Evolutionary conservation across 495 filamentous ascomycete genomes (phyloP).

Genomic region (Pseudoneurospora amorphoporcata): DNA sequence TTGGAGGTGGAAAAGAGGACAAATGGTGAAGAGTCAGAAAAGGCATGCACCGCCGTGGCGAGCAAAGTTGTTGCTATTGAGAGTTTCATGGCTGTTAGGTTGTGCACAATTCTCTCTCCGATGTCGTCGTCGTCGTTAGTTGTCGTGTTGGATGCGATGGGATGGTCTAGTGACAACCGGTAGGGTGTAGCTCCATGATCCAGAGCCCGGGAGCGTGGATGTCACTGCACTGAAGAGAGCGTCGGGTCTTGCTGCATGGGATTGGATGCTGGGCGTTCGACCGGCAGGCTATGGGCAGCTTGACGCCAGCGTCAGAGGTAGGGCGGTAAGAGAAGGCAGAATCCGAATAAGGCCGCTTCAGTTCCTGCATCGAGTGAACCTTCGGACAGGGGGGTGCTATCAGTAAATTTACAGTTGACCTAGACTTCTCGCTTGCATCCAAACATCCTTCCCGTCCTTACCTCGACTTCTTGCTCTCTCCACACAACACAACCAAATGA

Average conservation of each 20-base stretch:
- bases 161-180: background rate
- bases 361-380: background rate
- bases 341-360: background rate
- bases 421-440: background rate
- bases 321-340: background rate
- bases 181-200: background rate
- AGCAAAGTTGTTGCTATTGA: constrained; percentile 50
- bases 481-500: background rate
- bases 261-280: background rate
- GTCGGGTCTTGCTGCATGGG: background rate
- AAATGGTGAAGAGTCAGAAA: constrained; percentile 79
- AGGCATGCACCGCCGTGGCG: constrained; percentile 55
- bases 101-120: constrained; percentile 3
- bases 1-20: constrained; percentile 69
- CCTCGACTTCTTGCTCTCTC: background rate
- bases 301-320: background rate
- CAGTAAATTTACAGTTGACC: background rate
- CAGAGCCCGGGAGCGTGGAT: background rate
- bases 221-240: background rate
- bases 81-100: constrained; percentile 45
- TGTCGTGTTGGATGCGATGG: constrained; percentile 7
- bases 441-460: background rate
- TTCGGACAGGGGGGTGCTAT: background rate
- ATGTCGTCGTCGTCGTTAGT: constrained; percentile 4
- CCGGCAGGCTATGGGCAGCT: background rate